Conservation (phyloP, 805 yeast genomes). For the Soucietia sequanensis region DNA sequence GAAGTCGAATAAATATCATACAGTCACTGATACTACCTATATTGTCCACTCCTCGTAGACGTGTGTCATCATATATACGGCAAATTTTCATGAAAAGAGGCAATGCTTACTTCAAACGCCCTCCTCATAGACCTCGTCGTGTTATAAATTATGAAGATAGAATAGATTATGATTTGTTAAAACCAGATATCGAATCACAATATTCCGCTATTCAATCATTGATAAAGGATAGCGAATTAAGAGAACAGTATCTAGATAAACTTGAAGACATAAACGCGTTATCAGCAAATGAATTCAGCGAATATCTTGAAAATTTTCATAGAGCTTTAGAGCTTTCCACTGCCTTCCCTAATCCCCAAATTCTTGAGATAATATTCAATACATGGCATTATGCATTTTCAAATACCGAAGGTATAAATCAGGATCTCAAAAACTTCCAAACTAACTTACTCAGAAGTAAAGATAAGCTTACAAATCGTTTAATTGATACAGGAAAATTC, state of each 20-base stretch:
- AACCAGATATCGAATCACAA: no score
- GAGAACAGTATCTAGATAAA: constrained; percentile 12
- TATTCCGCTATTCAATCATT: no score
- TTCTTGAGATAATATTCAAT: constrained; percentile 17
- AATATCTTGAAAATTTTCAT: constrained; percentile 16
- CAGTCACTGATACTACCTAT: background rate
- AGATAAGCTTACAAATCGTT: constrained; percentile 21
- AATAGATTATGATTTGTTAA: background rate
- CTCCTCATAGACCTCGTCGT: background rate
- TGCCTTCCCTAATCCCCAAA: constrained; percentile 14
- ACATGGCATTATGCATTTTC: constrained; percentile 24
- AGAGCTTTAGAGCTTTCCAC: constrained; percentile 22
- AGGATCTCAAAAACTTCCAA: constrained; percentile 13
- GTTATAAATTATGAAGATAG: background rate
- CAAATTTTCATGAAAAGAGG: background rate
- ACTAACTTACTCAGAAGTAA: constrained; percentile 14
- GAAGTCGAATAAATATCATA: background rate
- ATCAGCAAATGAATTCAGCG: constrained; percentile 8
- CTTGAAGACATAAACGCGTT: constrained; percentile 6
- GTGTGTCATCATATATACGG: background rate
- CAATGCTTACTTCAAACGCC: background rate
- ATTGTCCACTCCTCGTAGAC: background rate
- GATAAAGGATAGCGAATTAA: background rate
- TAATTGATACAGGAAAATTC: constrained; percentile 26
- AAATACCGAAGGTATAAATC: constrained; percentile 2